Evolutionary conservation across 2,329 filamentous ascomycete species (phyloP), one percentile per base, ranked within the genome.

Genomic region (Colletotrichum graminicola): DNA sequence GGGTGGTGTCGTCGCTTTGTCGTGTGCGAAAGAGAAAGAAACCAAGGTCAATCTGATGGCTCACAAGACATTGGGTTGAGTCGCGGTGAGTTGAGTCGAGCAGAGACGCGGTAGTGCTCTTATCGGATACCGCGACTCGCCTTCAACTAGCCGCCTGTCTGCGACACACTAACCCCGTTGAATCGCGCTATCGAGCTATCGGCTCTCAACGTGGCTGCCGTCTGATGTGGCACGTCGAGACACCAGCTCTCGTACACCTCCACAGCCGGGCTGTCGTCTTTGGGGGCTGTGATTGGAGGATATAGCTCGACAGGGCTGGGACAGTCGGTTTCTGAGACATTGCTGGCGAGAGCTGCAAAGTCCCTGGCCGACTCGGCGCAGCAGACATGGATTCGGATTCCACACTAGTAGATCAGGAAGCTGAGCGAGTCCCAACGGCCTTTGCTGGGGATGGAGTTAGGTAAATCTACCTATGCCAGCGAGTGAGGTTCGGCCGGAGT

Each of bases 241-340:
- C 67, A 32, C 45, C 59, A 41, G 51, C 43, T 32, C 49, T 68
- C 65, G 59, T 52, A 41, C 45, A 26, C 65, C 23, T 39, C 39
- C 60, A 45, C 23, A 69, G 69, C 66, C 60, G 65, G 61, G 57
- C 54, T 56, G 47, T 47, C 52, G 21, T 23, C n/a, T 23, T 10
- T 29, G 21, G n/a, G n/a, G 14, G 29, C 14, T 49, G 23, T 64
- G 69, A 72, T 72, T 72, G 69, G 69, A 63, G 65, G 41, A n/a
- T 8, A n/a, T 21, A 21, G 3, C 39, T 21, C 32, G 39, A 36
- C 69, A 64, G 45, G 59, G 68, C 63, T 62, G 57, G 39, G 57
- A 55, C 43, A 18, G 32, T 36, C 47, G 10, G 36, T 47, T 32
- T 34, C 45, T 16, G 45, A 39, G 45, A n/a, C 23, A n/a, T 43